Evolutionary conservation across 2,329 filamentous ascomycete genomes (phyloP).

Genomic region (Cladosporium colombiae): DNA sequence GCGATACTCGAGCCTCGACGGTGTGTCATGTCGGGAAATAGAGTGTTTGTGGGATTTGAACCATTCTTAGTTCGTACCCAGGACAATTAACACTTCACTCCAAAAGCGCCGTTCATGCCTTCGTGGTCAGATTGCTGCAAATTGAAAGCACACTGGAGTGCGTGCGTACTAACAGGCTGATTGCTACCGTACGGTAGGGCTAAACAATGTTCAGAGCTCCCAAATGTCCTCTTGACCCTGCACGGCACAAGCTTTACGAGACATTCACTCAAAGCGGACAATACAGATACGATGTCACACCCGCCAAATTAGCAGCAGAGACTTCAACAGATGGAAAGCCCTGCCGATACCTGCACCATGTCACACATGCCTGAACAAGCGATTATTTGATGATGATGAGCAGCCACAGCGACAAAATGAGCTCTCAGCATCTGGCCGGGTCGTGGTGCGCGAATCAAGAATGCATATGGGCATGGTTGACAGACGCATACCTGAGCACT

Average conservation of each 20-base stretch:
- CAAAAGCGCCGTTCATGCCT: neutral
- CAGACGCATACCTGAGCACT: too few relatives aligned
- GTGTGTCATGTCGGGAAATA: neutral
- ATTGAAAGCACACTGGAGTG: neutral
- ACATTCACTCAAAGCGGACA: too few relatives aligned
- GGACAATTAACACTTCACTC: neutral
- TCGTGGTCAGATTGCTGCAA: neutral
- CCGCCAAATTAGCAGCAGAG: too few relatives aligned
- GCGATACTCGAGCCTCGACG: neutral
- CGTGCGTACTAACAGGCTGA: neutral
- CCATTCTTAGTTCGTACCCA: neutral
- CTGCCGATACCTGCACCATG: too few relatives aligned
- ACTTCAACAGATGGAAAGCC: too few relatives aligned
- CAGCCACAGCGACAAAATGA: neutral
- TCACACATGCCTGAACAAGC: too few relatives aligned
- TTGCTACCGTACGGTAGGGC: neutral
- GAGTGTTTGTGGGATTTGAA: neutral
- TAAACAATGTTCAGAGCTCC: neutral
- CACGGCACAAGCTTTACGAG: neutral
- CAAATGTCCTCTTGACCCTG: neutral
- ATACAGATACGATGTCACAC: neutral
- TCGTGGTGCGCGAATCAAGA: neutral
- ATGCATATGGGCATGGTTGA: too few relatives aligned
- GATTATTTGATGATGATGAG: neutral
- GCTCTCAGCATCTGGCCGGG: neutral